A percentile compares a stretch with the other conserved stretches of the same genome.
phyloP scores from a whole-genome alignment of 208 protist genomes.

The Leishmania amazonensis region DNA sequence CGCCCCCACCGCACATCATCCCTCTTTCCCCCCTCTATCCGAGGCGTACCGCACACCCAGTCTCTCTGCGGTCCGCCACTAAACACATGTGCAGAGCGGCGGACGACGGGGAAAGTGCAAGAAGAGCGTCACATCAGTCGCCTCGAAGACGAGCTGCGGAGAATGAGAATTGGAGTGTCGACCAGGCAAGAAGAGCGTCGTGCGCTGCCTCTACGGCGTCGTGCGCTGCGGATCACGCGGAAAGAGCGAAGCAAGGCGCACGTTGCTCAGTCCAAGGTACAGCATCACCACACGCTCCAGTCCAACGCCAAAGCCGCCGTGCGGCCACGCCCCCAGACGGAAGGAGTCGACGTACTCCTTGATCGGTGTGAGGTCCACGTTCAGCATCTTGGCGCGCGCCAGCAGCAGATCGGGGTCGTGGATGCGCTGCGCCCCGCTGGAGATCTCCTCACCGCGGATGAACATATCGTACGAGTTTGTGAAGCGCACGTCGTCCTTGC shows the following conservation, averaged over 20 bases:
- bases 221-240: constrained; percentile 98
- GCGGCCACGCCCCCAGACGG: constrained; percentile 97
- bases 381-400: constrained; percentile 71
- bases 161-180: neutral
- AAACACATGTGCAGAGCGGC: neutral
- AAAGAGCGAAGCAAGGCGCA: constrained; percentile 98
- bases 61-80: neutral
- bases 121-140: neutral
- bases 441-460: constrained; percentile 99
- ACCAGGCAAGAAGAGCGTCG: neutral
- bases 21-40: neutral
- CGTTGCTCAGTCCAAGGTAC: constrained; percentile 98
- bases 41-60: neutral
- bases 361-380: constrained; percentile 89
- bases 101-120: neutral
- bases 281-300: constrained; percentile 99
- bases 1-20: neutral
- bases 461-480: constrained; percentile 99
- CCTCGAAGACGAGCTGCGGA: neutral
- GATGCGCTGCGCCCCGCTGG: constrained; percentile 99
- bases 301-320: constrained; percentile 99
- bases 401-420: constrained; percentile 97
- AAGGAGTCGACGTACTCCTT: constrained; percentile 99
- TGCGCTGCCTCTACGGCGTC: constrained; percentile 64
- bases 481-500: constrained; percentile 90